Conservation (phyloP, 352 stramenopile species). For the Globisporangium sylvaticum region DNA sequence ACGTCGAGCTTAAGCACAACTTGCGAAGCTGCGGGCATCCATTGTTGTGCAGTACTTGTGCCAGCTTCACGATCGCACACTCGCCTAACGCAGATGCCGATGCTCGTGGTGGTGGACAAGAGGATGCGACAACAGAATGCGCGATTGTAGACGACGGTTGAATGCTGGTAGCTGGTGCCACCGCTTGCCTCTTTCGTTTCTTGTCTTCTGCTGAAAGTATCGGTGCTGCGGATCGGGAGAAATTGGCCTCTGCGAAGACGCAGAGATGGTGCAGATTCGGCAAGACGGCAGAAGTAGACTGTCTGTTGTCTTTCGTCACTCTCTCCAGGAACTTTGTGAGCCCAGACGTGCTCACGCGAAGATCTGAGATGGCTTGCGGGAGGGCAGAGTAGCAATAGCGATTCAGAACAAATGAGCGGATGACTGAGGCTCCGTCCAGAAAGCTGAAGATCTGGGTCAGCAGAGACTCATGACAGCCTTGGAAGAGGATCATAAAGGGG, state of each 20-base stretch:
- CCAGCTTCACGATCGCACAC: conserved; percentile 14
- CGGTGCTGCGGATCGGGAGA: background rate
- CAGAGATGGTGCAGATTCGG: conserved; percentile 20
- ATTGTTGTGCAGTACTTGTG: conserved; percentile 2
- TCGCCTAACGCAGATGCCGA: conserved; percentile 10
- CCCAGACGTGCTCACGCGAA: conserved; percentile 13
- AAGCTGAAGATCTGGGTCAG: conserved; percentile 22
- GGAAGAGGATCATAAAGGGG: conserved; percentile 12
- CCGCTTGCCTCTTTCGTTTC: conserved; percentile 3
- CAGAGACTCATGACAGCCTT: conserved; percentile 9
- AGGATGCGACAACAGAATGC: conserved; percentile 2
- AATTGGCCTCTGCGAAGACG: background rate
- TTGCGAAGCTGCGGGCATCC: conserved; percentile 12
- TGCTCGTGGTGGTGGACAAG: background rate
- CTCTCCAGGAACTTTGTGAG: conserved; percentile 1
- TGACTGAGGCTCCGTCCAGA: conserved; percentile 14
- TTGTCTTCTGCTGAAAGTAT: background rate
- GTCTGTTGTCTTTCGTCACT: background rate
- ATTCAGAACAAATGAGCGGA: conserved; percentile 18
- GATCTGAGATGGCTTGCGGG: conserved; percentile 18
- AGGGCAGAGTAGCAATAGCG: conserved; percentile 14
- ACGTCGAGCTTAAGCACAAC: conserved; percentile 19
- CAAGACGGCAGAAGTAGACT: background rate
- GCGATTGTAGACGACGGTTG: background rate
- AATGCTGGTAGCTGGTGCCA: background rate